Conservation (phyloP, 2,329 filamentous ascomycete species). For the Saccharata proteae region DNA sequence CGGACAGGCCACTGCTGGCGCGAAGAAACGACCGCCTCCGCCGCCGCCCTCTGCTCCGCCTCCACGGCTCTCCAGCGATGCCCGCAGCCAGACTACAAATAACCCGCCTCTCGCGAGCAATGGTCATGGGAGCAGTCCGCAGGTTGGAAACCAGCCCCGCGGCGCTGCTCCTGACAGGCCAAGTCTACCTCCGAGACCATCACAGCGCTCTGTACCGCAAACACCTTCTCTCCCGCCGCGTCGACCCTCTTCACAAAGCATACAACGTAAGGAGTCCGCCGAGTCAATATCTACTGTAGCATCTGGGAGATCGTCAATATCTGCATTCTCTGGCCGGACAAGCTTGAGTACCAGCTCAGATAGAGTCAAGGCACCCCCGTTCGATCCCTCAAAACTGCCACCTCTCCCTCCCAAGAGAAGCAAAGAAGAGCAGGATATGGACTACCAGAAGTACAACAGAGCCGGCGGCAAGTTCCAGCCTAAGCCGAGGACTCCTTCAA, state of each 20-base stretch:
- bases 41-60: slow-evolving; percentile 26
- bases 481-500: slow-evolving; percentile 3
- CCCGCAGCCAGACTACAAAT: slow-evolving; percentile 25
- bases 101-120: slow-evolving; percentile 27
- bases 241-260: slow-evolving; percentile 27
- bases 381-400: slow-evolving; percentile 43
- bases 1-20: slow-evolving; percentile 20
- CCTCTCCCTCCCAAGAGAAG: slow-evolving; percentile 39
- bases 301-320: slow-evolving; percentile 35
- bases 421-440: slow-evolving; percentile 27
- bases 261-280: slow-evolving; percentile 20
- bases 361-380: slow-evolving; percentile 42
- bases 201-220: slow-evolving; percentile 27
- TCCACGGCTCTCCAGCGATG: slow-evolving; percentile 20
- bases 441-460: slow-evolving; percentile 15
- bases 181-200: slow-evolving; percentile 27
- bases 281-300: slow-evolving; percentile 43
- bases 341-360: slow-evolving; percentile 25
- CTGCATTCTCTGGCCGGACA: slow-evolving; percentile 35
- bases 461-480: slow-evolving; percentile 8
- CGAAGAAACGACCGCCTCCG: slow-evolving; percentile 22
- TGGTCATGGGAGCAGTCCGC: no score
- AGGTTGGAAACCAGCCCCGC: slow-evolving; percentile 30
- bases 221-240: slow-evolving; percentile 33
- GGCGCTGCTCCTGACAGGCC: slow-evolving; percentile 16